Evolutionary conservation across 1,139 yeast genomes (phyloP), one percentile per base, ranked within the genome.

Genomic region (Yamadazyma taylorii): DNA sequence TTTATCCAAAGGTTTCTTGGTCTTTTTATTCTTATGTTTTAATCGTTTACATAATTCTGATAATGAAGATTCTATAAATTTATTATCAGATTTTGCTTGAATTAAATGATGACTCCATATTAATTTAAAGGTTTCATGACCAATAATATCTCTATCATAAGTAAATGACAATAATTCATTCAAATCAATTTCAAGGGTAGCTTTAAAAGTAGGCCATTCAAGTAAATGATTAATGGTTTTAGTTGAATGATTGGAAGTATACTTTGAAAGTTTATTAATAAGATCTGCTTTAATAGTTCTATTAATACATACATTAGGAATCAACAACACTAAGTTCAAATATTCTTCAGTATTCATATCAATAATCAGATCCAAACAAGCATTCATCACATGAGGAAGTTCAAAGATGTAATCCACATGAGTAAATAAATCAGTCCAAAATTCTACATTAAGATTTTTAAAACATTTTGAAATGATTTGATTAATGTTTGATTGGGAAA

Each of bases 241-340:
- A 4, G n/a, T 29, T 3, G 58, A 40, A 4, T 32, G 32, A 9
- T 14, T 15, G 8, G 27, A 11, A 12, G 24, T 22, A 3, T 3
- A 8, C 7, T 35, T 30, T 3, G 31, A 9, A 14, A 78, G 46
- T 5, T 34, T 39, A 42, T 79, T 61, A 12, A 79, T 47, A 7
- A 73, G 42, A 4, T 53, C 53, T 15, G 62, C 61, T 51, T 75
- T 78, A 17, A 58, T 50, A 8, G 52, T 44, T 50, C 65, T 79
- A 33, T 64, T 67, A 36, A 67, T 69, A 44, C 82, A 76, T 41
- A 73, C 76, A 16, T 71, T 60, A 2, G 87, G 86, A 15, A 79
- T 58, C 2, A 38, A 21, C 3, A 40, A 27, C 7, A 66, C 41
- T n/a, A 42, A n/a, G 5, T 19, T 4, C 27, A 31, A 4, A 26